Conservation (phyloP, 805 yeast genomes). For the Zygosaccharomyces pseudorouxii region DNA sequence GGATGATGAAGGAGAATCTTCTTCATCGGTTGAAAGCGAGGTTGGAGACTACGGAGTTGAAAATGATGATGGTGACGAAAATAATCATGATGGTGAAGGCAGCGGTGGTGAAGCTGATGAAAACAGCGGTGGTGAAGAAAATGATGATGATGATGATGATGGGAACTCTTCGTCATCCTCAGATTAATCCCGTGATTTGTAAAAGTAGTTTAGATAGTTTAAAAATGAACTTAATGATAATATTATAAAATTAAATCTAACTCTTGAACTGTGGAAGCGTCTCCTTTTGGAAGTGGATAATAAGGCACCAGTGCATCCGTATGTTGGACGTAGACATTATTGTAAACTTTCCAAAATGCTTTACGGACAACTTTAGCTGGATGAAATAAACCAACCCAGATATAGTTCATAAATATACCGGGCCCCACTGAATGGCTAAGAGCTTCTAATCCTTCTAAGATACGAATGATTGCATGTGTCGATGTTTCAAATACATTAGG, state of each 20-base stretch:
- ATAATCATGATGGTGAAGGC: conserved; percentile 8
- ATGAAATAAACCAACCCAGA: conserved; percentile 87
- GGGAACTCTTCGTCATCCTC: neutral
- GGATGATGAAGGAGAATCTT: conserved; percentile 29
- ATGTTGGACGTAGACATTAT: conserved; percentile 66
- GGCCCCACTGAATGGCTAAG: conserved; percentile 68
- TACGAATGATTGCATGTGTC: conserved; percentile 86
- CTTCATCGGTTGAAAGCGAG: conserved; percentile 29
- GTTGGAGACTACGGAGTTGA: conserved; percentile 14
- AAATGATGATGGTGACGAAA: conserved; percentile 7
- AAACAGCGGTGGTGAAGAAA: neutral
- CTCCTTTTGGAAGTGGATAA: conserved; percentile 56
- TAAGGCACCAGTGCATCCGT: conserved; percentile 76
- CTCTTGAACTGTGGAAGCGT: conserved; percentile 41
- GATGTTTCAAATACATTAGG: conserved; percentile 94
- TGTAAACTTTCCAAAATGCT: conserved; percentile 83
- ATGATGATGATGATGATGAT: neutral
- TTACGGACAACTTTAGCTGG: conserved; percentile 84
- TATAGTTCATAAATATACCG: conserved; percentile 68
- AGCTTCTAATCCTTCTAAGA: conserved; percentile 75
- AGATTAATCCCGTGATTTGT: neutral
- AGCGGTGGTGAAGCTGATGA: neutral
- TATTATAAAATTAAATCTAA: conserved; percentile 39
- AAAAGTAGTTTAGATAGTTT: neutral
- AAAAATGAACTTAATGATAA: too few relatives aligned